A percentile compares a stretch with the other conserved stretches of the same genome.
phyloP scores from a whole-genome alignment of 257 asterid species.

The Cinchona pubescens region DNA sequence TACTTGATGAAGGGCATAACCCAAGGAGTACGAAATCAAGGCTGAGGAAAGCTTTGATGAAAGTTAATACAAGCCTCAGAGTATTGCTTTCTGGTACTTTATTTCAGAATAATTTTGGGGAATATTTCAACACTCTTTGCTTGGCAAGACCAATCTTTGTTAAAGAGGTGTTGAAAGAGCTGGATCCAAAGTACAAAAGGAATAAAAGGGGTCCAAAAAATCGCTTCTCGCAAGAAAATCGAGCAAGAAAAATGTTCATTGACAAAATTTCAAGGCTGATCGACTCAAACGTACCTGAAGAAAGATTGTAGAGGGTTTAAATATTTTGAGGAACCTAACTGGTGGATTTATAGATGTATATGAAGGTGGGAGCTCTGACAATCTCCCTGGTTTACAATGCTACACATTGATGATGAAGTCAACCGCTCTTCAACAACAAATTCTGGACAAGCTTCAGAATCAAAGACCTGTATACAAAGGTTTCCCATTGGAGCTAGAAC shows the following conservation, averaged over 20 bases:
- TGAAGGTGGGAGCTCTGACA: constrained; percentile 74
- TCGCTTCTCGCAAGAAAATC: constrained; percentile 66
- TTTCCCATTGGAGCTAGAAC: constrained; percentile 83
- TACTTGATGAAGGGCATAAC: constrained; percentile 96
- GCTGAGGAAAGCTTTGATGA: constrained; percentile 85
- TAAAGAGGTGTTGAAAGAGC: constrained; percentile 71
- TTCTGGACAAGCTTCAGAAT: constrained; percentile 67
- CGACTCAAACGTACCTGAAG: constrained; percentile 62
- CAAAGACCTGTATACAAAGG: constrained; percentile 80
- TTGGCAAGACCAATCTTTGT: constrained; percentile 83
- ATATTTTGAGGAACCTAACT: constrained; percentile 66
- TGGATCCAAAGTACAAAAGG: constrained; percentile 82
- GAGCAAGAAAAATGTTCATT: constrained; percentile 76
- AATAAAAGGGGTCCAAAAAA: constrained; percentile 52
- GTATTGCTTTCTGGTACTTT: constrained; percentile 87
- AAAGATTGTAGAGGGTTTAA: constrained; percentile 70
- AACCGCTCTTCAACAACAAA: constrained; percentile 69
- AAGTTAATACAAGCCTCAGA: constrained; percentile 77
- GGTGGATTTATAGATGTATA: constrained; percentile 79
- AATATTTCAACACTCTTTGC: constrained; percentile 89
- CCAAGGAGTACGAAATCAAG: constrained; percentile 98
- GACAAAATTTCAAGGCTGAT: constrained; percentile 77
- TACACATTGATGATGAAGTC: constrained; percentile 95
- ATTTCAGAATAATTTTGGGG: constrained; percentile 95
- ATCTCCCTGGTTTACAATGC: constrained; percentile 89